phyloP scores from a whole-genome alignment of 2,329 filamentous ascomycete genomes.

The Penicillium sp. region DNA sequence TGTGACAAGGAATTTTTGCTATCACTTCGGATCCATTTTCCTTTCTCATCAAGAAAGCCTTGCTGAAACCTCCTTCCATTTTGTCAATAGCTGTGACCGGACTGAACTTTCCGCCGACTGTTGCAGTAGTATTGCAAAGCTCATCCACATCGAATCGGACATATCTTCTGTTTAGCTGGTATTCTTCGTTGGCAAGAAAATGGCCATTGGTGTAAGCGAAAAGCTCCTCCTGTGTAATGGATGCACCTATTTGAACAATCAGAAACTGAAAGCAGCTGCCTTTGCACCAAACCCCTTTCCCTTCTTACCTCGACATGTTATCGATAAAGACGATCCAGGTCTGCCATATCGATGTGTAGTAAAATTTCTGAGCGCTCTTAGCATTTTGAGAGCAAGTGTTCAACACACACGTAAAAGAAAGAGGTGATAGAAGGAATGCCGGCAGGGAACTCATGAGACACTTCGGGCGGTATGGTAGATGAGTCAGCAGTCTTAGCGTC shows the following conservation, averaged over 20 bases:
- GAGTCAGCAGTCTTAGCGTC: not conserved
- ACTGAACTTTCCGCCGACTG: not conserved
- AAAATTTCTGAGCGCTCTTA: conserved; percentile 7
- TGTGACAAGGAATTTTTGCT: not conserved
- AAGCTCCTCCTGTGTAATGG: conserved; percentile 23
- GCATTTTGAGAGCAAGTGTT: conserved; percentile 3
- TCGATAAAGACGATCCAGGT: conserved; percentile 10
- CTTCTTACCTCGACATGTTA: conserved; percentile 19
- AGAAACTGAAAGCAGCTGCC: conserved; percentile 6
- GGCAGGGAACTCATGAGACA: not conserved
- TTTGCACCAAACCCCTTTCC: conserved; percentile 5
- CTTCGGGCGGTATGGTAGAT: not conserved
- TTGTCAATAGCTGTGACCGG: not conserved
- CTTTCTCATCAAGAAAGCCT: not conserved
- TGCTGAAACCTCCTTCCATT: not conserved
- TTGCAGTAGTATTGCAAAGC: not conserved
- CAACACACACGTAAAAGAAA: not conserved
- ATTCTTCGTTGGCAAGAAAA: not conserved
- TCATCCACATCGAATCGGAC: not conserved
- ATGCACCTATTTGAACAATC: conserved; percentile 20
- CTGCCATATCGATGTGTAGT: conserved; percentile 1
- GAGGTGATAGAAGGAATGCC: not conserved
- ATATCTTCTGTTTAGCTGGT: not conserved
- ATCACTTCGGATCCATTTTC: not conserved
- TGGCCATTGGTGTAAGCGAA: conserved; percentile 11